phyloP scores from a whole-genome alignment of 2,329 filamentous ascomycete species.

The Emydomyces testavorans region DNA sequence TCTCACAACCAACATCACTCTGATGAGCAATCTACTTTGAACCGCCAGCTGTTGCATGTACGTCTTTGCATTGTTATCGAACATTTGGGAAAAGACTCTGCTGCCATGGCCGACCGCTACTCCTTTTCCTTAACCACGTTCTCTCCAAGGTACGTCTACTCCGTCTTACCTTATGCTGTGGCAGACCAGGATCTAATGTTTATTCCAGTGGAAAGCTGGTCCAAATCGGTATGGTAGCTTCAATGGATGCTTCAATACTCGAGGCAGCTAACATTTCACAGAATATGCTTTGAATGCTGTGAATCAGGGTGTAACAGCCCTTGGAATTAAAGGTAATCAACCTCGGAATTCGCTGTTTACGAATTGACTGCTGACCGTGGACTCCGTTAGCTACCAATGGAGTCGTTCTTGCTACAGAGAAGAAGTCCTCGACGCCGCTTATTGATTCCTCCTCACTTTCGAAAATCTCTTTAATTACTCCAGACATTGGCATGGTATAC shows the following conservation, averaged over 20 bases:
- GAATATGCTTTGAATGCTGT: slow-evolving; percentile 99
- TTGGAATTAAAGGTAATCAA: slow-evolving; percentile 99
- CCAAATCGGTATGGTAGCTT: slow-evolving; percentile 66
- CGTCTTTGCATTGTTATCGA: background rate
- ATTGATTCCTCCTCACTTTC: slow-evolving; percentile 90
- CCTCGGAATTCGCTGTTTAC: slow-evolving; percentile 13
- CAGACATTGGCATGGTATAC: slow-evolving; percentile 99
- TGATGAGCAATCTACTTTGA: background rate
- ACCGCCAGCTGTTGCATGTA: too few relatives aligned
- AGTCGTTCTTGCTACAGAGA: slow-evolving; percentile 96
- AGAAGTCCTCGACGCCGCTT: slow-evolving; percentile 96
- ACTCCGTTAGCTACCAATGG: slow-evolving; percentile 72
- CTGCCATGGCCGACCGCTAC: slow-evolving; percentile 89
- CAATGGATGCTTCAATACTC: background rate
- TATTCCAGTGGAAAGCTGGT: slow-evolving; percentile 82
- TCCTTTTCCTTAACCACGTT: slow-evolving; percentile 99
- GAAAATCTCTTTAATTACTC: slow-evolving; percentile 95
- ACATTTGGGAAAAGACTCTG: background rate
- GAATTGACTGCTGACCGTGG: slow-evolving; percentile 6
- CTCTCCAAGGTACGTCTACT: slow-evolving; percentile 75
- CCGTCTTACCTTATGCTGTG: slow-evolving; percentile 10
- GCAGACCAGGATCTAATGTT: slow-evolving; percentile 35
- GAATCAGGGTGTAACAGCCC: slow-evolving; percentile 95
- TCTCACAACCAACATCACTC: background rate
- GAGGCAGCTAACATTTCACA: slow-evolving; percentile 33